These are phyloP conservation scores for Pseudocercospora ulei DNA, from an alignment of 2,329 filamentous ascomycete genomes.

Conservation along the genomic window DNA sequence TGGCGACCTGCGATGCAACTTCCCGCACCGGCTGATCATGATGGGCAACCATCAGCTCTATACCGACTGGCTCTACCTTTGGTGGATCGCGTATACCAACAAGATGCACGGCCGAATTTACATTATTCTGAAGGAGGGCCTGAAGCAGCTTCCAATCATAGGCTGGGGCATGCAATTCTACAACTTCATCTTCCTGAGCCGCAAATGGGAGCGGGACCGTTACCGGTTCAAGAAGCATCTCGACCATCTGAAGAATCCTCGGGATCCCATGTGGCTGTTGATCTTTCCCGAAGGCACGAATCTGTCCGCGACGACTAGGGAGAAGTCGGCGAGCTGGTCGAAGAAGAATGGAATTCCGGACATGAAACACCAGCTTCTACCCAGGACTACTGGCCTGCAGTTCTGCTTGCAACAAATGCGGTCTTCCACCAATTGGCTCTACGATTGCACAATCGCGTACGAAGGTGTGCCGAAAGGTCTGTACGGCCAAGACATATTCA, in stretches of 20 bases:
- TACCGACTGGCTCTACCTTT: conserved; percentile 84
- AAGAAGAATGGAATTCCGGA: conserved; percentile 64
- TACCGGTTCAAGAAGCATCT: conserved; percentile 65
- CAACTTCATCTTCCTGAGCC: conserved; percentile 83
- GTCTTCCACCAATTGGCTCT: conserved; percentile 68
- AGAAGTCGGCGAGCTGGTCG: conserved; percentile 64
- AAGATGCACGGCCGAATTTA: conserved; percentile 77
- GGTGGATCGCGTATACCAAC: conserved; percentile 86
- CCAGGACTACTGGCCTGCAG: conserved; percentile 67
- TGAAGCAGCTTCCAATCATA: conserved; percentile 70
- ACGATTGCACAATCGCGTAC: conserved; percentile 91
- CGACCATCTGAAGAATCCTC: conserved; percentile 56
- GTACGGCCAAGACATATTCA: conserved; percentile 87
- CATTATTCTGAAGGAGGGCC: conserved; percentile 80
- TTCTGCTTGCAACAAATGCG: conserved; percentile 70
- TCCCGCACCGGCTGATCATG: conserved; percentile 70
- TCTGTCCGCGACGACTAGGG: conserved; percentile 58
- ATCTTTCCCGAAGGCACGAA: conserved; percentile 86
- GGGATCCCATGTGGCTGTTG: conserved; percentile 80
- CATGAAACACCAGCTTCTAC: conserved; percentile 63
- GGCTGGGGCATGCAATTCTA: conserved; percentile 77
- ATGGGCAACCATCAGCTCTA: conserved; percentile 84
- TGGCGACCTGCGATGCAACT: conserved; percentile 65
- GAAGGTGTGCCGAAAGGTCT: conserved; percentile 75
- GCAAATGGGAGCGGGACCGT: conserved; percentile 74